phyloP scores from a whole-genome alignment of 495 filamentous ascomycete genomes.

The Xylaria longipes region DNA sequence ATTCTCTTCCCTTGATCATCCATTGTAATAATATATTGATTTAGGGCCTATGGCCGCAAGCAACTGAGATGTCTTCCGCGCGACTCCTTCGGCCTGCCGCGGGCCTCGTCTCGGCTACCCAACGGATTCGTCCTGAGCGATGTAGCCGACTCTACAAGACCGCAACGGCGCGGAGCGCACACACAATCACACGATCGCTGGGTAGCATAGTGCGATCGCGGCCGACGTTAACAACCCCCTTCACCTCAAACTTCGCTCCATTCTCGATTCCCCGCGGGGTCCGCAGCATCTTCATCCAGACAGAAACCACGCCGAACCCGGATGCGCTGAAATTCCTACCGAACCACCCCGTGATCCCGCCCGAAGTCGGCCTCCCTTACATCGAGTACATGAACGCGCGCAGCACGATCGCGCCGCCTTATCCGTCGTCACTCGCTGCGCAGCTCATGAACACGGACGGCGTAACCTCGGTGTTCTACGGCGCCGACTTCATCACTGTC shows the following conservation, averaged over 20 bases:
- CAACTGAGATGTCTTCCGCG: constrained; percentile 33
- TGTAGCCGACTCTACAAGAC: constrained; percentile 33
- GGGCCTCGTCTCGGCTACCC: constrained; percentile 34
- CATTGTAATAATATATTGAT: neutral
- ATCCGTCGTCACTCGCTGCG: constrained; percentile 92
- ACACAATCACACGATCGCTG: constrained; percentile 35
- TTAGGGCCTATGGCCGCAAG: neutral
- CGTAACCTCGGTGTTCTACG: constrained; percentile 93
- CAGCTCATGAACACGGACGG: constrained; percentile 90
- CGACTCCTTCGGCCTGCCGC: constrained; percentile 36
- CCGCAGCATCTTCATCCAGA: constrained; percentile 96
- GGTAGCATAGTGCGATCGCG: constrained; percentile 37
- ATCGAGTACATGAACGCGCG: constrained; percentile 91
- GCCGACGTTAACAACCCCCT: constrained; percentile 22
- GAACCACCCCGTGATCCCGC: constrained; percentile 79
- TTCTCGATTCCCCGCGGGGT: constrained; percentile 45
- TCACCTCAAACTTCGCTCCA: constrained; percentile 21
- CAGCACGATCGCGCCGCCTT: constrained; percentile 83
- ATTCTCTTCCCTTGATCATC: neutral
- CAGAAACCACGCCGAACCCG: constrained; percentile 87
- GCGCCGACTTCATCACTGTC: constrained; percentile 93
- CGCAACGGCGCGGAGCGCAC: constrained; percentile 28
- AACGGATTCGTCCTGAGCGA: constrained; percentile 29
- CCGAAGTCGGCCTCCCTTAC: constrained; percentile 72
- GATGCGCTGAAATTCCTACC: constrained; percentile 96